A percentile compares a stretch with the other conserved stretches of the same genome.
Evolutionary conservation across 345 rosid genomes (phyloP).

Genomic region (Populus nigra): DNA sequence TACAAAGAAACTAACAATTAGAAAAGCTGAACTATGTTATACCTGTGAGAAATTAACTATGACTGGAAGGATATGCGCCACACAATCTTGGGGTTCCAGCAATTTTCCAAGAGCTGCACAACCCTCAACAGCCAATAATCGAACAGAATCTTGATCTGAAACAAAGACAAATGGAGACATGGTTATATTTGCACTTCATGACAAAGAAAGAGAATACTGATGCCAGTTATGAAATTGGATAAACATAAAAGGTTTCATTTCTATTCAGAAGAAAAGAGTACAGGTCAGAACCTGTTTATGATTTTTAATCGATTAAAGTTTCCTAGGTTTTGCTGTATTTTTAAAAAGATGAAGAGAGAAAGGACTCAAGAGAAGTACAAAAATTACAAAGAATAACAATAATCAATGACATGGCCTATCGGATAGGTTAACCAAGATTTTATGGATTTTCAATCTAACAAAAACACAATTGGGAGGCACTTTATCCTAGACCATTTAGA

Average conservation of each 20-base stretch:
- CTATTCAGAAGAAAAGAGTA: not conserved
- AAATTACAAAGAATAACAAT: not conserved
- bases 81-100: slow-evolving; percentile 93
- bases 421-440: too few species aligned
- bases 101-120: slow-evolving; percentile 96
- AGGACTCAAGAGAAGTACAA: not conserved
- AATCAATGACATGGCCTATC: too few species aligned
- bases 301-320: not conserved
- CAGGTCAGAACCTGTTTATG: not conserved
- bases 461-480: too few species aligned
- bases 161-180: not conserved
- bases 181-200: not conserved
- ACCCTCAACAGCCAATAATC: slow-evolving; percentile 92
- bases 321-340: not conserved
- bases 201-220: not conserved
- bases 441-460: too few species aligned
- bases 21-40: slow-evolving; percentile 6
- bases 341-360: not conserved
- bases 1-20: not conserved
- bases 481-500: too few species aligned
- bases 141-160: slow-evolving; percentile 96
- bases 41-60: slow-evolving; percentile 96
- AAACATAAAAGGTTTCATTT: not conserved
- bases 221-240: not conserved
- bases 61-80: slow-evolving; percentile 82